These are phyloP conservation scores for Ophiostoma pallidulum DNA, from an alignment of 2,329 filamentous ascomycete genomes.

Conservation along the genomic window DNA sequence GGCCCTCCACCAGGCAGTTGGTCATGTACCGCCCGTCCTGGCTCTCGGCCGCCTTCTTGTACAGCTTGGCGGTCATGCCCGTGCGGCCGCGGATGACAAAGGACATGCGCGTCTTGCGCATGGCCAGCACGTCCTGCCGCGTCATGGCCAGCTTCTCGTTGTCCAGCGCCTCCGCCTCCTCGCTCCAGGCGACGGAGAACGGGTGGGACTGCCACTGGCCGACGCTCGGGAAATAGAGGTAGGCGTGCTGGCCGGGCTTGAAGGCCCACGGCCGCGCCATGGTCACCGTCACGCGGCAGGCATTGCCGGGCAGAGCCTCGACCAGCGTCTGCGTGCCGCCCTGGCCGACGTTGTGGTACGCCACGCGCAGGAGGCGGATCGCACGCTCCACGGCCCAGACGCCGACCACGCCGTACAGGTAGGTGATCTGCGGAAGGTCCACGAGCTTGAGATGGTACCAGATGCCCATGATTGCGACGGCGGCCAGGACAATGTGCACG, in stretches of 20 bases:
- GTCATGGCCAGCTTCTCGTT: slow-evolving; percentile 50
- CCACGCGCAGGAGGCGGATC: slow-evolving; percentile 48
- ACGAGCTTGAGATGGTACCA: slow-evolving; percentile 57
- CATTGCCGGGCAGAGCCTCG: slow-evolving; percentile 67
- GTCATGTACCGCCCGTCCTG: slow-evolving; percentile 54
- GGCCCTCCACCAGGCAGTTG: slow-evolving; percentile 62
- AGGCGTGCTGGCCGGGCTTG: slow-evolving; percentile 67
- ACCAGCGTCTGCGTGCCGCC: slow-evolving; percentile 61
- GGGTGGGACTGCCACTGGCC: slow-evolving; percentile 68
- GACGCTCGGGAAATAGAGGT: slow-evolving; percentile 65
- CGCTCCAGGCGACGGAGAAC: slow-evolving; percentile 71
- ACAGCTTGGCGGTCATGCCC: slow-evolving; percentile 62
- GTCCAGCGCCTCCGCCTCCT: slow-evolving; percentile 46
- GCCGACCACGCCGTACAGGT: slow-evolving; percentile 52
- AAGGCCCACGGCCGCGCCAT: slow-evolving; percentile 71
- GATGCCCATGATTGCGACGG: slow-evolving; percentile 49
- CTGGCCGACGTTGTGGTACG: slow-evolving; percentile 57
- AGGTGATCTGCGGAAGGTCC: slow-evolving; percentile 44
- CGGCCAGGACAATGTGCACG: slow-evolving; percentile 57
- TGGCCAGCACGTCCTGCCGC: slow-evolving; percentile 47
- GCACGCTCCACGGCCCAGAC: slow-evolving; percentile 59
- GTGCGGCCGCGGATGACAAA: slow-evolving; percentile 66
- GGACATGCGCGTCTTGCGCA: slow-evolving; percentile 56
- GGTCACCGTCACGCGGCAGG: slow-evolving; percentile 61
- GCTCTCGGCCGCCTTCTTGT: slow-evolving; percentile 53